Percentiles rank a stretch among this genome's conserved stretches.
Evolutionary conservation across 1,284 basidiomycete species (phyloP).

Genomic region (Leucoagaricus sp.): DNA sequence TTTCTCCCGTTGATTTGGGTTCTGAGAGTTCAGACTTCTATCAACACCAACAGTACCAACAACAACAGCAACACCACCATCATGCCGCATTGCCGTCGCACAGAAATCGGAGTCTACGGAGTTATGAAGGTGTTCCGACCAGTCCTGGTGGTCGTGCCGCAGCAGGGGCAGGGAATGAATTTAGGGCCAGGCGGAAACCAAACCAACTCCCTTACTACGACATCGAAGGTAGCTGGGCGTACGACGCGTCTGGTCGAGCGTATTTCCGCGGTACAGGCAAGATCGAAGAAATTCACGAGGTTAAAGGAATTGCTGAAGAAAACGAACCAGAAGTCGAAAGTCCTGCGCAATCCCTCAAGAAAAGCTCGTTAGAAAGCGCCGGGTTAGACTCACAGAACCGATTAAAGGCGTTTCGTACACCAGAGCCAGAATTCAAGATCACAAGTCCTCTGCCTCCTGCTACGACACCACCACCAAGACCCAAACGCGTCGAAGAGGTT

Average conservation of each 20-base stretch:
- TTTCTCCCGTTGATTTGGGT: slow-evolving; percentile 8
- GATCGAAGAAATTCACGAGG: slow-evolving; percentile 28
- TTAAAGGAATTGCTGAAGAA: slow-evolving; percentile 19
- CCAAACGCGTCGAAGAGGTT: slow-evolving; percentile 2
- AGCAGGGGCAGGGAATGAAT: too few relatives aligned
- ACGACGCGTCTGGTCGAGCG: slow-evolving; percentile 21
- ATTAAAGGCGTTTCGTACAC: neutral
- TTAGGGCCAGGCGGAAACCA: neutral
- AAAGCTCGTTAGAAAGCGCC: neutral
- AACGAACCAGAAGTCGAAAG: slow-evolving; percentile 16
- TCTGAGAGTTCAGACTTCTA: neutral
- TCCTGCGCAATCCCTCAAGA: neutral
- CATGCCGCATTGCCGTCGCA: neutral
- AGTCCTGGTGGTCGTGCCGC: neutral
- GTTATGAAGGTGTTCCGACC: neutral
- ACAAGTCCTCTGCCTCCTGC: slow-evolving; percentile 17
- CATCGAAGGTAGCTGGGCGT: slow-evolving; percentile 26
- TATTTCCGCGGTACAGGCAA: slow-evolving; percentile 24
- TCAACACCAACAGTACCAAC: neutral
- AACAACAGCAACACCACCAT: neutral
- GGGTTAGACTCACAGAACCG: neutral
- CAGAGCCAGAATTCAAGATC: neutral
- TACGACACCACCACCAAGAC: slow-evolving; percentile 19
- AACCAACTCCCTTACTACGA: slow-evolving; percentile 10
- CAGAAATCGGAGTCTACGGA: slow-evolving; percentile 1